Evolutionary conservation across 805 yeast species (phyloP).

Genomic region (Suhomyces vadensis): DNA sequence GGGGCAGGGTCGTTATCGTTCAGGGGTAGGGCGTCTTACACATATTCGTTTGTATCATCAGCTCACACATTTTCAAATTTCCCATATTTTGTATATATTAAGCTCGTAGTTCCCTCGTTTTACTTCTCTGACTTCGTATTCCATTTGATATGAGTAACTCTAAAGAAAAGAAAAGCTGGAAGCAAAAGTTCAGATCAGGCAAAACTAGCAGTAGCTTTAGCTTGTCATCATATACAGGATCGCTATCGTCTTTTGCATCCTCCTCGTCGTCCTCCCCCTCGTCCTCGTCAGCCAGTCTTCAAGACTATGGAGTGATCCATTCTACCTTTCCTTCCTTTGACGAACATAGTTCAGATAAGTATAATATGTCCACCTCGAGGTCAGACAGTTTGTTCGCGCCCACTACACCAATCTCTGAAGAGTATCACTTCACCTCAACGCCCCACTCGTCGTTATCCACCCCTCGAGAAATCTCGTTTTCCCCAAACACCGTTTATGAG

Average conservation of each 20-base stretch:
- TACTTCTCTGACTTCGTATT: neutral
- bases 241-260: neutral
- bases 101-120: neutral
- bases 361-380: neutral
- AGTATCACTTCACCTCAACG: neutral
- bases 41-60: neutral
- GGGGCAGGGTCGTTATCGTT: neutral
- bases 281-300: neutral
- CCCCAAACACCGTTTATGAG: neutral
- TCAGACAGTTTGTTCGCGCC: neutral
- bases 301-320: neutral
- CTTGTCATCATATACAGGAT: neutral
- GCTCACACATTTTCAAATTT: neutral
- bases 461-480: neutral
- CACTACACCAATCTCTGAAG: neutral
- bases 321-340: neutral
- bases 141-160: neutral
- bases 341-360: neutral
- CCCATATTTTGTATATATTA: neutral
- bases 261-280: too few species aligned
- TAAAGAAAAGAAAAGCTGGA: conserved; percentile 2
- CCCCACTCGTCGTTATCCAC: neutral
- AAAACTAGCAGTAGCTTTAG: neutral
- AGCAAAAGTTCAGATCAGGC: neutral
- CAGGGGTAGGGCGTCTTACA: neutral